Percentiles rank a stretch among this genome's conserved stretches.
phyloP scores from a whole-genome alignment of 345 rosid species.

The Citrus reticulata region DNA sequence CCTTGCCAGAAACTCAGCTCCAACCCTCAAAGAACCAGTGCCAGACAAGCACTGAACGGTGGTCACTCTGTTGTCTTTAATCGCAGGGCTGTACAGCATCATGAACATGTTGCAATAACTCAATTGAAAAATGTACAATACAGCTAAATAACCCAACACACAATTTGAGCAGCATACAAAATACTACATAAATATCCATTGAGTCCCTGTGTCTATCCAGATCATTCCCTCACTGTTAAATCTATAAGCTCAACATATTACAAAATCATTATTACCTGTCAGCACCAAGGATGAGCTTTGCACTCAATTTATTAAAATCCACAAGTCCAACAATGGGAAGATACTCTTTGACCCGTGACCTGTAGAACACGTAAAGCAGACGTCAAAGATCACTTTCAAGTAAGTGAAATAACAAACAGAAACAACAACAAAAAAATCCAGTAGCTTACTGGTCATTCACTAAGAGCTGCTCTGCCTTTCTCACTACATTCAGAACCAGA shows the following conservation, averaged over 20 bases:
- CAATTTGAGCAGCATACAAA: not conserved
- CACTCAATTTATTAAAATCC: slow-evolving; percentile 86
- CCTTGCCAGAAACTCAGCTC: slow-evolving; percentile 83
- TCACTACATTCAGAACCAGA: slow-evolving; percentile 70
- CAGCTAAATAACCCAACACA: not conserved
- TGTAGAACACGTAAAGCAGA: slow-evolving; percentile 14
- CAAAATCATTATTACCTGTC: slow-evolving; percentile 48
- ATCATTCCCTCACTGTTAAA: not conserved
- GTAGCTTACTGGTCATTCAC: slow-evolving; percentile 65
- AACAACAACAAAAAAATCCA: not conserved
- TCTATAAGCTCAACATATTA: not conserved
- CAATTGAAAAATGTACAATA: not conserved
- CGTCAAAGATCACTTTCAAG: not conserved
- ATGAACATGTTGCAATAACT: not conserved
- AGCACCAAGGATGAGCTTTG: slow-evolving; percentile 85
- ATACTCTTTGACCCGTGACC: slow-evolving; percentile 87
- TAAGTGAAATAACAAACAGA: not conserved
- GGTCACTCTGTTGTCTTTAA: slow-evolving; percentile 66
- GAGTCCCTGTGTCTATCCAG: not conserved
- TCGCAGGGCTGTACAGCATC: slow-evolving; percentile 59
- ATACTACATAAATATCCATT: not conserved
- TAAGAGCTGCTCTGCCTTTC: slow-evolving; percentile 75
- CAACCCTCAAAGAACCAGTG: slow-evolving; percentile 95
- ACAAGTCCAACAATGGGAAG: slow-evolving; percentile 88
- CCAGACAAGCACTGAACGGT: slow-evolving; percentile 96